Conservation (phyloP, 73 alveolate species). For the Symbiodinium pilosum region DNA sequence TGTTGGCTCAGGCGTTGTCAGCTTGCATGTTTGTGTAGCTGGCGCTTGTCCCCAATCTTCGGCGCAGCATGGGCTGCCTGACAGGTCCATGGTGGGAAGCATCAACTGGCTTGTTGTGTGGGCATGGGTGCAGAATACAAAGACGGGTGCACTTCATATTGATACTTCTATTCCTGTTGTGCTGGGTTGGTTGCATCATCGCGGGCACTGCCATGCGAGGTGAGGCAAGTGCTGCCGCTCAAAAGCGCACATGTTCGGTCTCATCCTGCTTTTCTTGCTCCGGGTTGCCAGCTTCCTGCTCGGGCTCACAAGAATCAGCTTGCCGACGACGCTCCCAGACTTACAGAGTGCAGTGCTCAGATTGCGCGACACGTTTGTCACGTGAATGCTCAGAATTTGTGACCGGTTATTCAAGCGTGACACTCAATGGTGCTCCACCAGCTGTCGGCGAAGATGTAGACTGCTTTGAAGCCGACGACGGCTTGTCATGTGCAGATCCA, state of each 20-base stretch:
- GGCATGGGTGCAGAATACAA: not conserved
- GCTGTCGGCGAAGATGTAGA: not conserved
- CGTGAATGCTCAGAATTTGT: slow-evolving; percentile 1
- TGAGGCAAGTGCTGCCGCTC: slow-evolving; percentile 3
- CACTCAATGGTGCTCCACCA: not conserved
- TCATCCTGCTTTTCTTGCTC: slow-evolving; percentile 34
- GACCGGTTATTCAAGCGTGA: not conserved
- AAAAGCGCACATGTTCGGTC: not conserved
- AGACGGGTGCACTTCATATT: slow-evolving; percentile 6
- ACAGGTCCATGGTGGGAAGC: slow-evolving; percentile 14
- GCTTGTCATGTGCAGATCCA: slow-evolving; percentile 16
- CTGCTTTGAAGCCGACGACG: slow-evolving; percentile 10
- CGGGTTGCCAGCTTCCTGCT: slow-evolving; percentile 15
- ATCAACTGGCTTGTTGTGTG: not conserved
- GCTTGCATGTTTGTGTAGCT: not conserved
- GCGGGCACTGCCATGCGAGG: not conserved
- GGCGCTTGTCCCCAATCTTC: not conserved
- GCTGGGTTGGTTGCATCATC: not conserved
- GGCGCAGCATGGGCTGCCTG: slow-evolving; percentile 8
- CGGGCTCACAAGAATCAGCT: not conserved
- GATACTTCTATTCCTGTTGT: not conserved
- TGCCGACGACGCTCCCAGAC: slow-evolving; percentile 30
- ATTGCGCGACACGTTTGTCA: not conserved
- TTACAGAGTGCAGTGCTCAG: not conserved
- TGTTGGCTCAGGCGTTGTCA: not conserved